A percentile compares a stretch with the other conserved stretches of the same genome.
These are phyloP conservation scores for Lolium rigidum DNA, from an alignment of 176 grass and related monocot species.

Conservation along the genomic window DNA sequence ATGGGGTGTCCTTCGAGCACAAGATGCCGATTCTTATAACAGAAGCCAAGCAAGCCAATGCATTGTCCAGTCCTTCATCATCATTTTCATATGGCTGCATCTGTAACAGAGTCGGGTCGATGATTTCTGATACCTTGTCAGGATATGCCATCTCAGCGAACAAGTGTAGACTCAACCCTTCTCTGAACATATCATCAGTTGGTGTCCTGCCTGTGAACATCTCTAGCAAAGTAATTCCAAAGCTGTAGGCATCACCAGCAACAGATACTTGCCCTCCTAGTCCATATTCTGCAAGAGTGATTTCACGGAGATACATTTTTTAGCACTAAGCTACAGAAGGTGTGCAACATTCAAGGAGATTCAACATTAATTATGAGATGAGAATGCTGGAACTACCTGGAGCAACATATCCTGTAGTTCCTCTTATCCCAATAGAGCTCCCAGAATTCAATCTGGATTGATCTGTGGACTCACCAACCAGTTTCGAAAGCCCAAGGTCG, in stretches of 20 bases:
- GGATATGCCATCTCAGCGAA: conserved; percentile 34
- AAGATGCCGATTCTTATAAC: conserved; percentile 14
- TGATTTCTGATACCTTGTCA: conserved; percentile 38
- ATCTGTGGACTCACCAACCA: conserved; percentile 13
- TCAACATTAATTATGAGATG: neutral
- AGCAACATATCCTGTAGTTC: conserved; percentile 44
- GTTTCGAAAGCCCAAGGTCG: conserved; percentile 44
- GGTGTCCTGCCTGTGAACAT: conserved; percentile 55
- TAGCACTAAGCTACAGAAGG: neutral
- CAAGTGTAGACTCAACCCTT: conserved; percentile 24
- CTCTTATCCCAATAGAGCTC: conserved; percentile 21
- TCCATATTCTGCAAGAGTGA: conserved; percentile 48
- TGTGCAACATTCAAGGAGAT: neutral
- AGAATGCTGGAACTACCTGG: conserved; percentile 31
- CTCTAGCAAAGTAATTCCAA: conserved; percentile 49
- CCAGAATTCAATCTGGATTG: neutral
- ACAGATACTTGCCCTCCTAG: conserved; percentile 19
- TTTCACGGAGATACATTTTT: neutral
- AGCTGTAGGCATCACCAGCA: conserved; percentile 55
- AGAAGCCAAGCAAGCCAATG: conserved; percentile 23
- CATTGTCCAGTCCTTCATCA: neutral
- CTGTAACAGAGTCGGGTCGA: neutral
- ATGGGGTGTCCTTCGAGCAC: conserved; percentile 35
- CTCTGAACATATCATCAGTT: conserved; percentile 42
- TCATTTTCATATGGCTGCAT: neutral